Evolutionary conservation across 2,329 filamentous ascomycete genomes (phyloP).

Genomic region (Madurella mycetomatis): DNA sequence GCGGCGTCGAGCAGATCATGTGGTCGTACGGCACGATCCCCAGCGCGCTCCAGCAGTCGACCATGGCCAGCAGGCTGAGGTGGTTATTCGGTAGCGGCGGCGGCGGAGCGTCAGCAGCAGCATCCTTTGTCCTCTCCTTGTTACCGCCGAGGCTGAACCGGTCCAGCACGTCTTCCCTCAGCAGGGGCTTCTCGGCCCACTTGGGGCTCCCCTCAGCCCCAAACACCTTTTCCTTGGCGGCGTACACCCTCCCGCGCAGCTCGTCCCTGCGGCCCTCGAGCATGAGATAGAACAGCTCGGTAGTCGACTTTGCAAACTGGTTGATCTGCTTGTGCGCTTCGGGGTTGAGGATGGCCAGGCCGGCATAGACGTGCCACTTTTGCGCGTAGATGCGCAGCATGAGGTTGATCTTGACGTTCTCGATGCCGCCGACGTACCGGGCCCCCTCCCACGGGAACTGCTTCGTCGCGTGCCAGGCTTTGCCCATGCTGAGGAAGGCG

Average conservation of each 20-base stretch:
- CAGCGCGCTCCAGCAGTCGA: slow-evolving; percentile 95
- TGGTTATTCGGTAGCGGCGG: slow-evolving; percentile 84
- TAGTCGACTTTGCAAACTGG: slow-evolving; percentile 89
- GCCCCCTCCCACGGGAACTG: slow-evolving; percentile 96
- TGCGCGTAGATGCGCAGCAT: slow-evolving; percentile 96
- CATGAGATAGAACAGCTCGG: slow-evolving; percentile 96
- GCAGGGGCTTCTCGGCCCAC: slow-evolving; percentile 61
- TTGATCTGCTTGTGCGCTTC: slow-evolving; percentile 87
- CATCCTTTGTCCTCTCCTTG: not conserved
- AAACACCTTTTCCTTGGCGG: slow-evolving; percentile 65
- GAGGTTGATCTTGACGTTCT: slow-evolving; percentile 99
- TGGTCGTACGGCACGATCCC: slow-evolving; percentile 96
- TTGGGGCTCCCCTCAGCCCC: slow-evolving; percentile 61
- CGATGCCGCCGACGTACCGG: slow-evolving; percentile 95
- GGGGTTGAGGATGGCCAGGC: slow-evolving; percentile 93
- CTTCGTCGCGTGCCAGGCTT: slow-evolving; percentile 90
- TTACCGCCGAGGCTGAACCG: slow-evolving; percentile 74
- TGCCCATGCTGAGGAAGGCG: slow-evolving; percentile 95
- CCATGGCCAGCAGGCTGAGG: slow-evolving; percentile 88
- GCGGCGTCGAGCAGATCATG: slow-evolving; percentile 98
- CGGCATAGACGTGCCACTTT: slow-evolving; percentile 99
- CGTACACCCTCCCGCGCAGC: slow-evolving; percentile 65
- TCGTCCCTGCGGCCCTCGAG: slow-evolving; percentile 75
- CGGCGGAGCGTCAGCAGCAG: slow-evolving; percentile 9
- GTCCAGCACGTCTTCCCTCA: slow-evolving; percentile 82